Conservation (phyloP, 176 grass and related monocot species). For the Carex parvula region DNA sequence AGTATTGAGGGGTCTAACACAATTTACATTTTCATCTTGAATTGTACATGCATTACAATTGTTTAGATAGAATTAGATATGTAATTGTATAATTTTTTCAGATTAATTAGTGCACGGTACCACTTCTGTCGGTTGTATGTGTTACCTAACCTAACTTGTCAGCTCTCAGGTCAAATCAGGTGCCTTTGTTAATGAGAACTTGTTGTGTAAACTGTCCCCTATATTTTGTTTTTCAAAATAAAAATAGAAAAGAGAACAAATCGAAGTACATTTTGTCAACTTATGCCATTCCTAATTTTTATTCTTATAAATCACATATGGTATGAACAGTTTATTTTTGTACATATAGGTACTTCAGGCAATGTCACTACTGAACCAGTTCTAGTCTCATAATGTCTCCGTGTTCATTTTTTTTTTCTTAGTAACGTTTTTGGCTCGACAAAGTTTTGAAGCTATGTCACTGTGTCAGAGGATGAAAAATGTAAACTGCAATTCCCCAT, state of each 20-base stretch:
- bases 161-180: neutral
- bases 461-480: neutral
- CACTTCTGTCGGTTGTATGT: neutral
- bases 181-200: neutral
- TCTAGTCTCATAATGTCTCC: neutral
- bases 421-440: neutral
- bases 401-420: neutral
- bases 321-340: neutral
- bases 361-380: neutral
- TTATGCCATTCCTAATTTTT: neutral
- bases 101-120: neutral
- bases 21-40: neutral
- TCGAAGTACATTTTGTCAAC: neutral
- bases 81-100: neutral
- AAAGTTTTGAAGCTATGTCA: neutral
- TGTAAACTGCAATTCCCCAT: neutral
- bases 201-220: neutral
- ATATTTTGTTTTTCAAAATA: neutral
- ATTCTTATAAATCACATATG: slow-evolving; percentile 4
- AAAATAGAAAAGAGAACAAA: neutral
- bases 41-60: neutral
- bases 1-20: neutral
- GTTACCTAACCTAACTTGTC: neutral
- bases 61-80: neutral
- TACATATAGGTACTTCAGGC: neutral